Evolutionary conservation across 108 stramenopile genomes (phyloP), one percentile per base, ranked within the genome.

Genomic region (Asterionellopsis glacialis): DNA sequence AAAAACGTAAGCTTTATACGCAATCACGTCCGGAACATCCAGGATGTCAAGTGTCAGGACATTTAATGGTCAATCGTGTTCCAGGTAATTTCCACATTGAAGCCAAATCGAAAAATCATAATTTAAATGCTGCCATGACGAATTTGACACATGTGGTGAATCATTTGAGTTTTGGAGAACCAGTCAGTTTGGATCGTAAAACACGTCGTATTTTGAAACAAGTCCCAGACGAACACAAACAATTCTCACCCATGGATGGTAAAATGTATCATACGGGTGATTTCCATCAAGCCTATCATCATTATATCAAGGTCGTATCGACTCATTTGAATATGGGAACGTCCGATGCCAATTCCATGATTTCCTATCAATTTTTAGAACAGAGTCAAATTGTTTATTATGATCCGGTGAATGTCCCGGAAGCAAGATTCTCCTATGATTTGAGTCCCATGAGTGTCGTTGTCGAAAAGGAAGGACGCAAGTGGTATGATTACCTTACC

Each of bases 271-370:
- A 68, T 27, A 91, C 85, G 0, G 56, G 67, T 38, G 63, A 84
- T 39, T 89, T 77, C 59, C 97, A 98, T 75, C 79, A 85, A 64
- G 96, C 96, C 18, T 88, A 82, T 62, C 96, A 98, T 76, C 98
- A 98, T 70, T 97, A 98, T 80, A 88, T 97, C 62, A 98, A 98
- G 77, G 96, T 98, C n/a, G 94, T 97, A 21, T 91, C 91, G 13
- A 95, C 93, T 1, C 90, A 93, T 63, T 67, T 96, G 23, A 85
- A 85, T 47, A 76, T 88, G 65, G 87, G 88, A 26, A 57, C 57
- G 5, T 62, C 70, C 16, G 24, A 55, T 4, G 56, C 74, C 51
- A 91, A 87, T 55, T 61, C 72, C 43, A 63, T 82, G 54, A 44
- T 83, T 21, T 63, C 86, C 7, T 93, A 92, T 69, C 92, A 92